These are phyloP conservation scores for Phalaenopsis equestris DNA, from an alignment of 106 monocot species.

Conservation along the genomic window DNA sequence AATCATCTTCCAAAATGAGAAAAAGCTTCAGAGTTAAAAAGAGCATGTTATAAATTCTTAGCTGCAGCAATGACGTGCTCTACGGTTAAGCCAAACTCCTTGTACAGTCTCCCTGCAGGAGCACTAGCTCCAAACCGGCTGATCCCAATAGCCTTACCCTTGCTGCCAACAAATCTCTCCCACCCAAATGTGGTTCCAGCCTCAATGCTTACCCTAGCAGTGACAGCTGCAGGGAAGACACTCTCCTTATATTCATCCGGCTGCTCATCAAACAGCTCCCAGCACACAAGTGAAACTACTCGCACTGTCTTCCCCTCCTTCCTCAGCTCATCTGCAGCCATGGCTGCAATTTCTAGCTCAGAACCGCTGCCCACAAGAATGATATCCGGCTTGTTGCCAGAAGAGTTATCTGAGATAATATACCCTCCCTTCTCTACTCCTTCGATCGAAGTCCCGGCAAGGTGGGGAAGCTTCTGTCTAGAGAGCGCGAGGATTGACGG, in stretches of 20 bases:
- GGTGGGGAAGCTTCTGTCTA: slow-evolving; percentile 76
- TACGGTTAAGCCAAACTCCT: slow-evolving; percentile 63
- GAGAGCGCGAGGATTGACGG: slow-evolving; percentile 78
- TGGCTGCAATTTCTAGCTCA: slow-evolving; percentile 71
- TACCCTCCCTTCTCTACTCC: slow-evolving; percentile 82
- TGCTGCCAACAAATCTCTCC: slow-evolving; percentile 52
- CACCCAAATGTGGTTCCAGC: slow-evolving; percentile 80
- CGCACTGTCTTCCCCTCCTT: slow-evolving; percentile 66
- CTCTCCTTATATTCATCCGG: slow-evolving; percentile 71
- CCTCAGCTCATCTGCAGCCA: slow-evolving; percentile 69
- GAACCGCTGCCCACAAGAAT: slow-evolving; percentile 73
- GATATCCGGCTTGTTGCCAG: slow-evolving; percentile 56
- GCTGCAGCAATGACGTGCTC: slow-evolving; percentile 59
- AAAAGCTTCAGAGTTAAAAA: too few species aligned
- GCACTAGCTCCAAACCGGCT: slow-evolving; percentile 80
- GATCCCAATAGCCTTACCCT: slow-evolving; percentile 78
- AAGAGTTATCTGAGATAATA: slow-evolving; percentile 63
- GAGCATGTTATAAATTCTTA: slow-evolving; percentile 10
- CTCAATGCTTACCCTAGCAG: slow-evolving; percentile 68
- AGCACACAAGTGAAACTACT: slow-evolving; percentile 68
- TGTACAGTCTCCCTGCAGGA: slow-evolving; percentile 81
- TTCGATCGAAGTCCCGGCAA: slow-evolving; percentile 63
- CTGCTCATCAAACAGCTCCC: slow-evolving; percentile 86
- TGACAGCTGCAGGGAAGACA: slow-evolving; percentile 51
- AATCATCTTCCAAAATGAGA: too few species aligned